Evolutionary conservation across 768 basidiomycete genomes (phyloP).

Genomic region (Lactarius sp.): DNA sequence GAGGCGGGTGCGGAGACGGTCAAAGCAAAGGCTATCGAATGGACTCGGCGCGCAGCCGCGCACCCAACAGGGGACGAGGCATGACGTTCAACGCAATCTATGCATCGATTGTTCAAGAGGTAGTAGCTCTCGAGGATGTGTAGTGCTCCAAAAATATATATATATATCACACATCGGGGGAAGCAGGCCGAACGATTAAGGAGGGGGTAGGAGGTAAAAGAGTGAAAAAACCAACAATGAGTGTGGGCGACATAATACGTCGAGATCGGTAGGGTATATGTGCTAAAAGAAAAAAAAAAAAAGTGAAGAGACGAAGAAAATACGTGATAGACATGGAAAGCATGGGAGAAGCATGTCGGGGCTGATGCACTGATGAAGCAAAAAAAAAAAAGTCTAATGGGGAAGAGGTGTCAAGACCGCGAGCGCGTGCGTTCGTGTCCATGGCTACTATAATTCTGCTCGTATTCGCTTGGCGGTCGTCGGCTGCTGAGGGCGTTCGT

Average conservation of each 20-base stretch:
- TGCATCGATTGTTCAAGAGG: conserved; percentile 20
- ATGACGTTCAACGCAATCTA: conserved; percentile 18
- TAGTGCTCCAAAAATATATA: conserved; percentile 27
- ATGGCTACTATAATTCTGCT: conserved; percentile 37
- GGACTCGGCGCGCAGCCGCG: conserved; percentile 64
- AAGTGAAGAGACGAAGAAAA: conserved; percentile 35
- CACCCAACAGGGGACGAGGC: conserved; percentile 17
- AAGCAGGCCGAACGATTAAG: conserved; percentile 35
- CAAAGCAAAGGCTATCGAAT: conserved; percentile 87
- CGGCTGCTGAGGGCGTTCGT: conserved; percentile 74
- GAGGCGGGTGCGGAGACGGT: conserved; percentile 75
- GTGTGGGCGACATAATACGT: conserved; percentile 41
- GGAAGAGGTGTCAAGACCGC: conserved; percentile 38
- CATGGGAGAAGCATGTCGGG: conserved; percentile 24
- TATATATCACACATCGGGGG: conserved; percentile 33
- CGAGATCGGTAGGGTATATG: conserved; percentile 44
- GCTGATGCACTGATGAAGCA: conserved; percentile 24
- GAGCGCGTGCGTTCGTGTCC: conserved; percentile 58
- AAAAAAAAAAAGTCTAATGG: conserved; percentile 19
- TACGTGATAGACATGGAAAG: conserved; percentile 16
- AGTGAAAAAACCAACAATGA: conserved; percentile 45
- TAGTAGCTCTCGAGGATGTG: conserved; percentile 19
- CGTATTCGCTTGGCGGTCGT: conserved; percentile 68
- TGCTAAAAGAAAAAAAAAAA: conserved; percentile 35
- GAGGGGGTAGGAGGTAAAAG: conserved; percentile 36